These are phyloP conservation scores for Saccharomyces hybrid DNA, from an alignment of 1,139 yeast genomes.

Conservation along the genomic window DNA sequence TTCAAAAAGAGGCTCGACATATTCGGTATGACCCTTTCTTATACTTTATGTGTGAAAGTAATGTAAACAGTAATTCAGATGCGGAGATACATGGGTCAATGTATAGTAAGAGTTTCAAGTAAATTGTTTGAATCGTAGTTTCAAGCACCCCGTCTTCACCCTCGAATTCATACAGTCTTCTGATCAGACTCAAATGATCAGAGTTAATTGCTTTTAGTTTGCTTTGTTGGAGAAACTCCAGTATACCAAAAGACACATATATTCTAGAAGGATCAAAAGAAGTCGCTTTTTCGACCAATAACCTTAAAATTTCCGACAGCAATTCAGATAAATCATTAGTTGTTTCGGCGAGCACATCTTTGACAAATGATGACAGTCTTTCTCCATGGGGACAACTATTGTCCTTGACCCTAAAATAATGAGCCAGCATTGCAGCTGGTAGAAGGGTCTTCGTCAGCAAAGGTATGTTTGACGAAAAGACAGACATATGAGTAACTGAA, in stretches of 20 bases:
- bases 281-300: conserved; percentile 42
- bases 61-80: conserved; percentile 29
- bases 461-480: conserved; percentile 41
- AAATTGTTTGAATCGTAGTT: conserved; percentile 44
- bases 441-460: conserved; percentile 45
- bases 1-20: conserved; percentile 14
- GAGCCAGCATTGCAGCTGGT: conserved; percentile 59
- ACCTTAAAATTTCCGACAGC: conserved; percentile 36
- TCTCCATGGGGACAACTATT: conserved; percentile 55
- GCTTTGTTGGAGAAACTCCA: conserved; percentile 41
- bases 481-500: conserved; percentile 42
- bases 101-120: conserved; percentile 40
- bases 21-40: conserved; percentile 13
- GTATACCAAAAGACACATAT: conserved; percentile 51
- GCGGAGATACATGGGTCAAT: conserved; percentile 25
- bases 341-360: conserved; percentile 38
- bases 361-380: conserved; percentile 42
- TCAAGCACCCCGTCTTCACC: conserved; percentile 57
- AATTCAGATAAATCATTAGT: conserved; percentile 25
- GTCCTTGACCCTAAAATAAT: conserved; percentile 42
- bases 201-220: conserved; percentile 32
- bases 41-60: conserved; percentile 27
- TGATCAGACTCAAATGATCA: conserved; percentile 31
- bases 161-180: conserved; percentile 43
- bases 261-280: conserved; percentile 69